Evolutionary conservation across 2,329 filamentous ascomycete species (phyloP).

Genomic region (Pezicula neosporulosa): DNA sequence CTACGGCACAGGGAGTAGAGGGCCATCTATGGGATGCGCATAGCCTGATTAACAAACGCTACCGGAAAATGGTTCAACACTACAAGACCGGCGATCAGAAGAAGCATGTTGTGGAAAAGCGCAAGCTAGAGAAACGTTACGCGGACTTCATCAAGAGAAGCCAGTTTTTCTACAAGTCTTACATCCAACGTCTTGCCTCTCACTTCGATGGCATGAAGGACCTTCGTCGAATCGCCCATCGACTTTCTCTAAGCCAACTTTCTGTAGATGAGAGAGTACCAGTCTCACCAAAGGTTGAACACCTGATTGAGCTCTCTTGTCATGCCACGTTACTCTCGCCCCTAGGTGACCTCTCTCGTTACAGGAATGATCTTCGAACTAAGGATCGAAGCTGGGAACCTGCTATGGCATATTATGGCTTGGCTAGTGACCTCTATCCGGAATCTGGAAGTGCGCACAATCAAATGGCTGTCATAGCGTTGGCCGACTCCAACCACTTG

Average conservation of each 20-base stretch:
- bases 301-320: constrained; percentile 66
- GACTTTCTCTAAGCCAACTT: constrained; percentile 21
- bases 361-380: constrained; percentile 70
- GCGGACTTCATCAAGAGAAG: constrained; percentile 81
- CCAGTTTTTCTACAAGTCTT: constrained; percentile 84
- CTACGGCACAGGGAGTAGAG: constrained; percentile 62
- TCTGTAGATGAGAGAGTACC: constrained; percentile 20
- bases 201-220: constrained; percentile 40
- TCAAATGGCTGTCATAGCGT: constrained; percentile 82
- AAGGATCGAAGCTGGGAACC: constrained; percentile 72
- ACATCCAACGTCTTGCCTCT: constrained; percentile 71
- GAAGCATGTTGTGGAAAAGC: constrained; percentile 57
- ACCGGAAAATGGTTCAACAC: constrained; percentile 64
- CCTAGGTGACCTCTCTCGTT: constrained; percentile 86
- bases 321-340: constrained; percentile 81
- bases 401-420: constrained; percentile 78
- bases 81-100: constrained; percentile 40
- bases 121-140: constrained; percentile 81
- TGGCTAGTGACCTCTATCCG: constrained; percentile 77
- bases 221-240: constrained; percentile 26
- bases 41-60: constrained; percentile 71
- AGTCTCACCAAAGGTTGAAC: constrained; percentile 20
- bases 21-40: constrained; percentile 76
- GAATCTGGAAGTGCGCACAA: constrained; percentile 81
- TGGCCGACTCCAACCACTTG: constrained; percentile 75